Base-by-base conservation (phyloP, 306 rosid genomes). In the Fragaria iinumae region DNA sequence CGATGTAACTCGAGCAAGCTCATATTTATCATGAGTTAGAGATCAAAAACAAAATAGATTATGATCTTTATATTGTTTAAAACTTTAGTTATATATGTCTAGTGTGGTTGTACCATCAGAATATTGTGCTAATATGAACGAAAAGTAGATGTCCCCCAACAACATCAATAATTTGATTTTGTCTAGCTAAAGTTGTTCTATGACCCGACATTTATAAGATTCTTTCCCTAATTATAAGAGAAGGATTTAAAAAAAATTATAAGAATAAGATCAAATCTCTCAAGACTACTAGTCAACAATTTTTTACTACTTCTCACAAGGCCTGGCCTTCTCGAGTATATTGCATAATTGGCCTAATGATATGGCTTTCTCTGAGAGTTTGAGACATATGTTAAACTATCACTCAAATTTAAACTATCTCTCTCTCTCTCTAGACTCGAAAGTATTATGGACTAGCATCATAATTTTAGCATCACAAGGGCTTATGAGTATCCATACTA, bases 141-240 rank as follows among this genome's bases (percentile, higher is more conserved):
- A 69, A 72, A 64, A 38, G 69, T 77, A 67, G 52, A 64, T 80
- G 82, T 77, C 14, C 66, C 83, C 71, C 55, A 84, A 82, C 82
- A 50, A 41, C 65, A 57, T 74, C 72, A 70, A 70, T 80, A 76
- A 81, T 84, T 79, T 83, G 79, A 69, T 85, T 75, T 76, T 84
- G 66, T 83, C 76, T 8, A n/a, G 50, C 77, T 8, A n/a, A 56
- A 72, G 53, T 80, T 69, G 72, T 77, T 81, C 66, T 57, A 83
- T 73, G 83, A 65, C 85, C 81, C 77, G 67, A 50, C 81, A 72
- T 48, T 20, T 16, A 18, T 59, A 52, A 59, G 71, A 82, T 79
- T 84, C 77, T 38, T 23, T 59, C 38, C 62, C 53, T 76, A 60
- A 74, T 45, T 62, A 56, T 34, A 43, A 70, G 73, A 21, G 18